Percentiles rank a stretch among this genome's conserved stretches.
Conservation (phyloP, 1,284 basidiomycete species). For the Malassezia caprae region DNA sequence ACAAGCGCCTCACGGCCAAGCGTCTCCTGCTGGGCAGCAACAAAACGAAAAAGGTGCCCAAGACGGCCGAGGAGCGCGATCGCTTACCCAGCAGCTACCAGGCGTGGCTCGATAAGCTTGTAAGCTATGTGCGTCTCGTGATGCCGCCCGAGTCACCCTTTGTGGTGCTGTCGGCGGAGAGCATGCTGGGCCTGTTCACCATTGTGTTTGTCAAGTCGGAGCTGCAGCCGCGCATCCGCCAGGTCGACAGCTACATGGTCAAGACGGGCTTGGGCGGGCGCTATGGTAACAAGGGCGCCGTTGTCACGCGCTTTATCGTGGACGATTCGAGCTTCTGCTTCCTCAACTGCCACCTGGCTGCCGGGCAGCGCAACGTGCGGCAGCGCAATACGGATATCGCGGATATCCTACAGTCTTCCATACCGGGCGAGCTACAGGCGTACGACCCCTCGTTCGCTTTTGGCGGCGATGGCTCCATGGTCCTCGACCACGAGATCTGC, state of each 20-base stretch:
- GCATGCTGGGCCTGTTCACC: constrained; percentile 77
- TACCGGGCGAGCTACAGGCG: constrained; percentile 45
- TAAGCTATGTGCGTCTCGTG: constrained; percentile 29
- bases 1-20: constrained; percentile 70
- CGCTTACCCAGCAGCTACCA: constrained; percentile 13
- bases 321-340: constrained; percentile 71
- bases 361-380: constrained; percentile 72
- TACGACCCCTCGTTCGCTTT: constrained; percentile 58
- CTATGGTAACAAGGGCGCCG: constrained; percentile 95
- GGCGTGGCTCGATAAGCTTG: constrained; percentile 36
- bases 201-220: constrained; percentile 70
- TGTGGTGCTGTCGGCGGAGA: constrained; percentile 71
- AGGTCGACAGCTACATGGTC: constrained; percentile 65
- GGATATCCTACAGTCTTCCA: constrained; percentile 49
- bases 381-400: constrained; percentile 76
- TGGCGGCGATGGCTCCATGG: constrained; percentile 86
- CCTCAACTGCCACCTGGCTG: constrained; percentile 90
- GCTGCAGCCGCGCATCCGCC: constrained; percentile 55
- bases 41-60: constrained; percentile 22
- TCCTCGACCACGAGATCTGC: constrained; percentile 86
- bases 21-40: constrained; percentile 31
- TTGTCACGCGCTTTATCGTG: constrained; percentile 75
- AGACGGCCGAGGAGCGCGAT: constrained; percentile 6
- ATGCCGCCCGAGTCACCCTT: constrained; percentile 55
- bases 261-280: constrained; percentile 83